These are phyloP conservation scores for Venturia aucupariae DNA, from an alignment of 2,329 filamentous ascomycete genomes.

Conservation along the genomic window DNA sequence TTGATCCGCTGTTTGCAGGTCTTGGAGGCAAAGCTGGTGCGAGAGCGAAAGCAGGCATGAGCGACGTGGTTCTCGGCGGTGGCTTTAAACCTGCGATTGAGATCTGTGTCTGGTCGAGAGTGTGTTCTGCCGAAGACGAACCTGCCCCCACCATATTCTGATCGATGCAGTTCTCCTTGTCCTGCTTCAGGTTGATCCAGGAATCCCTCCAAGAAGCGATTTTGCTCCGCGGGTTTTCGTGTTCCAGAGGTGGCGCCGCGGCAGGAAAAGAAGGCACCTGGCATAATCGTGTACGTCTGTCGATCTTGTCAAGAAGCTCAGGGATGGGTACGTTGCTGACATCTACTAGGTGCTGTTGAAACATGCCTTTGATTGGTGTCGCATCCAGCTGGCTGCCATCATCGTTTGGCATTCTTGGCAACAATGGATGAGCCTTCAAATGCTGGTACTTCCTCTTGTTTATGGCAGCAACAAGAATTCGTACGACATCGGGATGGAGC, in stretches of 20 bases:
- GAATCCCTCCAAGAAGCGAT: neutral
- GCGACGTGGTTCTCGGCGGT: neutral
- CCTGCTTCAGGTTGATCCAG: neutral
- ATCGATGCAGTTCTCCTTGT: neutral
- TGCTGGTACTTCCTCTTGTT: conserved; percentile 10
- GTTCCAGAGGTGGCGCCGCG: neutral
- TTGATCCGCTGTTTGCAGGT: neutral
- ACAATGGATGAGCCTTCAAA: conserved; percentile 10
- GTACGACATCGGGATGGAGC: conserved; percentile 1
- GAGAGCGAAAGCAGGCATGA: neutral
- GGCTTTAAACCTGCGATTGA: neutral
- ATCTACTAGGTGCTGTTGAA: conserved; percentile 10
- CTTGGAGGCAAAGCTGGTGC: neutral
- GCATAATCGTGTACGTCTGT: conserved; percentile 1
- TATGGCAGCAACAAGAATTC: conserved; percentile 4
- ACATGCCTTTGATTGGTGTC: conserved; percentile 3
- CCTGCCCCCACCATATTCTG: neutral
- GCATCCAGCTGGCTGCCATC: conserved; percentile 8
- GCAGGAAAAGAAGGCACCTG: neutral
- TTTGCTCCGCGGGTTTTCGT: neutral
- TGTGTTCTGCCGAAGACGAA: neutral
- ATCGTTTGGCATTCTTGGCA: neutral
- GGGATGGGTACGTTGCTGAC: conserved; percentile 9
- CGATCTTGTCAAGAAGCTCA: conserved; percentile 4
- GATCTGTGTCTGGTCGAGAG: neutral